Percentiles rank a stretch among this genome's conserved stretches.
Conservation (phyloP, 352 stramenopile genomes). For the Phytophthora chlamydospora region DNA sequence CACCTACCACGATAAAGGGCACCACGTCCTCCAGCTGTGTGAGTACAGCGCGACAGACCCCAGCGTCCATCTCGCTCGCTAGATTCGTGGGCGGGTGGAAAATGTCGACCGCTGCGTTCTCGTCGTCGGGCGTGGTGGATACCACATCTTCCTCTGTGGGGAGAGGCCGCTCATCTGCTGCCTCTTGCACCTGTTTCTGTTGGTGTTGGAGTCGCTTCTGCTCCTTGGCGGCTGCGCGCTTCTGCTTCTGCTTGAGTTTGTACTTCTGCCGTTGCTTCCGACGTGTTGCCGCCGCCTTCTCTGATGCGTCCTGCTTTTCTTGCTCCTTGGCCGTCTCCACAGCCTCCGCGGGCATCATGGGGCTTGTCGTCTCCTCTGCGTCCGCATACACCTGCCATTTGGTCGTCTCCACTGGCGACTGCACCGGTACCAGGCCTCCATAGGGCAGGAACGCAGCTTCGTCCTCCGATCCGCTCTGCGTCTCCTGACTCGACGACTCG, state of each 20-base stretch:
- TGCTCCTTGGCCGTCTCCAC: not conserved
- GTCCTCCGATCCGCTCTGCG: slow-evolving; percentile 71
- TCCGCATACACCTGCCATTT: slow-evolving; percentile 23
- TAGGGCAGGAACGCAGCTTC: slow-evolving; percentile 47
- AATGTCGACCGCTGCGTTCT: slow-evolving; percentile 33
- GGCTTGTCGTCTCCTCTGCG: slow-evolving; percentile 10
- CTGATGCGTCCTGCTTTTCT: slow-evolving; percentile 17
- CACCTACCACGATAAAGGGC: slow-evolving; percentile 59
- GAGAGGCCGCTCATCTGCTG: slow-evolving; percentile 1
- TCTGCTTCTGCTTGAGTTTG: slow-evolving; percentile 34
- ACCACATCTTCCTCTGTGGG: slow-evolving; percentile 13
- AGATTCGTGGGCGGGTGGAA: slow-evolving; percentile 52
- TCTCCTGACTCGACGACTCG: slow-evolving; percentile 73
- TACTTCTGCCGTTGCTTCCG: slow-evolving; percentile 38
- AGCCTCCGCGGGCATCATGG: slow-evolving; percentile 21
- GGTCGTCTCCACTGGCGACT: slow-evolving; percentile 19
- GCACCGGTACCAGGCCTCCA: slow-evolving; percentile 21
- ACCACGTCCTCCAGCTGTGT: slow-evolving; percentile 60
- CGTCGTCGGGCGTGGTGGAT: slow-evolving; percentile 13
- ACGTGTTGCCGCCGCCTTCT: slow-evolving; percentile 15
- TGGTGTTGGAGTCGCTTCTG: slow-evolving; percentile 28
- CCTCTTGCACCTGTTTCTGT: slow-evolving; percentile 14
- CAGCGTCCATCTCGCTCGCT: slow-evolving; percentile 50
- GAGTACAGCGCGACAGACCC: slow-evolving; percentile 56
- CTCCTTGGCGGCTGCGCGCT: slow-evolving; percentile 25